phyloP scores from a whole-genome alignment of 345 rosid genomes.

The Erodium maritimum region DNA sequence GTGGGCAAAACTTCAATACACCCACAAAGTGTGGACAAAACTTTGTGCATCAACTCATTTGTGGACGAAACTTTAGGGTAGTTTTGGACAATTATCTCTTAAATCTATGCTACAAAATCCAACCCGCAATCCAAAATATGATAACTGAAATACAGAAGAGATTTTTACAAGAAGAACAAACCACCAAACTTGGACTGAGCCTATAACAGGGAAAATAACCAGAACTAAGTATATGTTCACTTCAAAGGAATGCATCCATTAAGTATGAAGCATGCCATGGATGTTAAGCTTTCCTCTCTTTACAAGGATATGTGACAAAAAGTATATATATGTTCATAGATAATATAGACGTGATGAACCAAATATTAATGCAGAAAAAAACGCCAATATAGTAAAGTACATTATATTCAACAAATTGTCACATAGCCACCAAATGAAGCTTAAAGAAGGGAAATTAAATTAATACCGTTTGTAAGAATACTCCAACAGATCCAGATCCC shows the following conservation, averaged over 20 bases:
- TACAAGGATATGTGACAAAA: not conserved
- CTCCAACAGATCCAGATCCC: conserved; percentile 93
- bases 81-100: too few relatives aligned
- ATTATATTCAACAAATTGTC: not conserved
- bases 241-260: not conserved
- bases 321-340: too few relatives aligned
- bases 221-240: not conserved
- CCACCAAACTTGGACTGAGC: not conserved
- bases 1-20: too few relatives aligned
- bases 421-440: not conserved
- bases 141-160: not conserved
- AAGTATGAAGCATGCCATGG: not conserved
- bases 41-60: too few relatives aligned
- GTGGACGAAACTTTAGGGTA: too few relatives aligned
- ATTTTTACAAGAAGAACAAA: not conserved
- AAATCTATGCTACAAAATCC: not conserved
- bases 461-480: conserved; percentile 75
- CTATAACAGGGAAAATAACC: not conserved
- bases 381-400: not conserved
- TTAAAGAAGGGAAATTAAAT: not conserved
- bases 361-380: not conserved
- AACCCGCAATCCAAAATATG: not conserved
- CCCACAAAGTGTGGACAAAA: too few relatives aligned
- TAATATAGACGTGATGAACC: not conserved
- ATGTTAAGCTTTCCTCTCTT: not conserved